Evolutionary conservation across 116 monocot species (phyloP).

Genomic region (Trichopus zeylanicus): DNA sequence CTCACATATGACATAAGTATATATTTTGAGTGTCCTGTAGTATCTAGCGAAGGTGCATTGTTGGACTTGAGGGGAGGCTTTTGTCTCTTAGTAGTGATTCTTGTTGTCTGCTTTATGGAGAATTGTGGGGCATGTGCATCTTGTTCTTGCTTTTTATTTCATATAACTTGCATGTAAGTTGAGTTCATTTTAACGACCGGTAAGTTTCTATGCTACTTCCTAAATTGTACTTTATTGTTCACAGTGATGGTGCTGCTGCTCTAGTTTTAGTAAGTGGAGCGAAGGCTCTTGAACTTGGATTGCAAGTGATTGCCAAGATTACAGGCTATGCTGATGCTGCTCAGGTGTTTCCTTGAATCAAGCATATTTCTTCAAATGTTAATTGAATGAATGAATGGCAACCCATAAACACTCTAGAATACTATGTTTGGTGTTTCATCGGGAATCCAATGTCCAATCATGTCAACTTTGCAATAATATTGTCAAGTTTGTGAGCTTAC

Average conservation of each 20-base stretch:
- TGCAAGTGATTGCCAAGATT: slow-evolving; percentile 83
- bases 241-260: slow-evolving; percentile 97
- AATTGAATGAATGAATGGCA: no score
- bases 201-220: background rate
- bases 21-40: no score
- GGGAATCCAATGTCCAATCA: no score
- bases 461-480: background rate
- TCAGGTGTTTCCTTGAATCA: slow-evolving; percentile 41
- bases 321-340: slow-evolving; percentile 95
- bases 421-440: no score
- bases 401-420: no score
- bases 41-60: no score
- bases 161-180: background rate
- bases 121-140: background rate
- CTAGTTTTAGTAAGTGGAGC: slow-evolving; percentile 88
- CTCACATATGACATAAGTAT: no score
- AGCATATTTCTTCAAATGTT: no score
- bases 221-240: background rate
- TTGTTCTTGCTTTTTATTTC: background rate
- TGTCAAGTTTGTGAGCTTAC: background rate
- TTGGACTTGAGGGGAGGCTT: background rate
- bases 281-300: slow-evolving; percentile 78
- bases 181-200: background rate
- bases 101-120: background rate
- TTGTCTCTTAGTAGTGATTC: background rate